Evolutionary conservation across 2,329 filamentous ascomycete genomes (phyloP).

Genomic region (Ustulina deusta): DNA sequence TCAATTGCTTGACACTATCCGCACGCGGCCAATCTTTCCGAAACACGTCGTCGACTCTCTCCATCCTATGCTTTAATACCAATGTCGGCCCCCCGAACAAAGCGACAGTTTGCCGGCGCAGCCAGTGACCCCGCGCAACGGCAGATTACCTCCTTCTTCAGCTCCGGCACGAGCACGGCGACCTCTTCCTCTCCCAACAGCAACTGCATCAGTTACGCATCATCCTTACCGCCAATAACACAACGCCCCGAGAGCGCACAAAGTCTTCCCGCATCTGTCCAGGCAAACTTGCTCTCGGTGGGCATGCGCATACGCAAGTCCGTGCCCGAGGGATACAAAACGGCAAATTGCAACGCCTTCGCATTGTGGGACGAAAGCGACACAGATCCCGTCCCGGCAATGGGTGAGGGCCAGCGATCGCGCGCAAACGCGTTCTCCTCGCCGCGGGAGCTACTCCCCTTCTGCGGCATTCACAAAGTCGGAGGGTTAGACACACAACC

Average conservation of each 20-base stretch:
- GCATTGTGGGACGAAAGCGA: conserved; percentile 62
- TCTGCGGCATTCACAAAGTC: conserved; percentile 82
- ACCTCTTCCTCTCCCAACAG: conserved; percentile 48
- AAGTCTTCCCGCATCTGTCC: conserved; percentile 72
- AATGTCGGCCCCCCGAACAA: conserved; percentile 68
- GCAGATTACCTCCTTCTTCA: conserved; percentile 74
- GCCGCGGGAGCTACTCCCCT: conserved; percentile 77
- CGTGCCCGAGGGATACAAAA: conserved; percentile 94
- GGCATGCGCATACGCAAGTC: conserved; percentile 96
- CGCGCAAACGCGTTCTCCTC: conserved; percentile 49
- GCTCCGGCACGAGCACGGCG: conserved; percentile 36
- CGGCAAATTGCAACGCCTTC: conserved; percentile 66
- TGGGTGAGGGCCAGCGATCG: conserved; percentile 41
- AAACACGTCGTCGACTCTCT: conserved; percentile 23
- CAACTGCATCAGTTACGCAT: conserved; percentile 17
- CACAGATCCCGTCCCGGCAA: conserved; percentile 32
- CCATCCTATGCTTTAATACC: not conserved
- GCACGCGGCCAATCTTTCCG: conserved; percentile 26
- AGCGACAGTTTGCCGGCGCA: conserved; percentile 72
- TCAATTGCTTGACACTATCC: conserved; percentile 15
- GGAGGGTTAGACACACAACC: conserved; percentile 75
- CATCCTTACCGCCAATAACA: conserved; percentile 41
- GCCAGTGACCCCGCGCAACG: conserved; percentile 69
- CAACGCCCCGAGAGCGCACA: conserved; percentile 52
- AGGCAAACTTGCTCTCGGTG: conserved; percentile 87